These are phyloP conservation scores for Coemansia sp. DNA, from an alignment of 192 early-diverging fungal species.

Conservation along the genomic window DNA sequence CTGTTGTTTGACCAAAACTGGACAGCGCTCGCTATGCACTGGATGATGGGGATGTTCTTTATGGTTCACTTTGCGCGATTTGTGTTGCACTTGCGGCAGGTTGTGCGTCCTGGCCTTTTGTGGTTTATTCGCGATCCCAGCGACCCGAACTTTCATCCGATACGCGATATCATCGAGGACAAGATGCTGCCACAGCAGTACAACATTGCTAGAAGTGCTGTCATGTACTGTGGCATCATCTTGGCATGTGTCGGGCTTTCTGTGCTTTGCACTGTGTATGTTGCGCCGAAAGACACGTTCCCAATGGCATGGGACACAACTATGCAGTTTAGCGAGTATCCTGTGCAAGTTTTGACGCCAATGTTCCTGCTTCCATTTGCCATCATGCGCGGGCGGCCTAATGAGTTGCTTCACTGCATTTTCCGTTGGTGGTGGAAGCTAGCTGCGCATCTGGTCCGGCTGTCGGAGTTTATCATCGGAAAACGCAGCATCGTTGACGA, in stretches of 20 bases:
- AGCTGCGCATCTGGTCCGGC: slow-evolving; percentile 62
- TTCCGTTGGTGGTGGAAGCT: slow-evolving; percentile 74
- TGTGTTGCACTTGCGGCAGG: slow-evolving; percentile 74
- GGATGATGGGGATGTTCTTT: slow-evolving; percentile 90
- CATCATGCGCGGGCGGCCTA: slow-evolving; percentile 62
- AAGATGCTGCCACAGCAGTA: slow-evolving; percentile 72
- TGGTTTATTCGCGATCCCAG: slow-evolving; percentile 99
- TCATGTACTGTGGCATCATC: slow-evolving; percentile 85
- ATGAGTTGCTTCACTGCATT: slow-evolving; percentile 56
- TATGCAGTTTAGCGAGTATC: slow-evolving; percentile 55
- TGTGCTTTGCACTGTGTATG: slow-evolving; percentile 9
- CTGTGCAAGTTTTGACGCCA: slow-evolving; percentile 71
- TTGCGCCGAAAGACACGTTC: slow-evolving; percentile 19
- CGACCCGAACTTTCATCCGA: slow-evolving; percentile 91
- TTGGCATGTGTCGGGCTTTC: slow-evolving; percentile 69
- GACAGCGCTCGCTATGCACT: slow-evolving; percentile 68
- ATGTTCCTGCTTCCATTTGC: slow-evolving; percentile 74
- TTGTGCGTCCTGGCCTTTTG: slow-evolving; percentile 90
- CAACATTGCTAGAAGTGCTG: slow-evolving; percentile 76
- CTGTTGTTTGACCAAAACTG: slow-evolving; percentile 7
- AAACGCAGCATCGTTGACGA: slow-evolving; percentile 71
- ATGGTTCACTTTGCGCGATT: slow-evolving; percentile 94
- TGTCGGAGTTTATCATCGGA: slow-evolving; percentile 86
- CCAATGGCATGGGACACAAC: slow-evolving; percentile 29
- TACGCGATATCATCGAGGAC: slow-evolving; percentile 88